A percentile compares a stretch with the other conserved stretches of the same genome.
phyloP scores from a whole-genome alignment of 345 rosid species.

The Eucalyptus coolabah region DNA sequence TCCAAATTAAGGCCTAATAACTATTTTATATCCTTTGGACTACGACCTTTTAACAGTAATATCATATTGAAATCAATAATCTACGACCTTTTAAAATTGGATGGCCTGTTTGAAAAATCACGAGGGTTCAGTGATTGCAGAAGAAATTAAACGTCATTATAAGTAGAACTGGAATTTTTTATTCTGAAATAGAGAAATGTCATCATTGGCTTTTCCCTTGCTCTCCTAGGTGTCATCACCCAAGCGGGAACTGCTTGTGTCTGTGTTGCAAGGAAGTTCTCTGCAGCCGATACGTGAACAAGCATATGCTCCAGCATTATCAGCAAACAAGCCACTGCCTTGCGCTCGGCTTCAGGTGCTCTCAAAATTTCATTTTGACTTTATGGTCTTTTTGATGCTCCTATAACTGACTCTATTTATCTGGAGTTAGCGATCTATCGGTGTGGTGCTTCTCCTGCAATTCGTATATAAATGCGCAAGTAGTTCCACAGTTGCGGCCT shows the following conservation, averaged over 20 bases:
- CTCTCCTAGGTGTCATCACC: constrained; percentile 55
- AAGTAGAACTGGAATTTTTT: not conserved
- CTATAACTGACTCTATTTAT: not conserved
- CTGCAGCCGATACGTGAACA: constrained; percentile 86
- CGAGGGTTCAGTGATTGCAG: not conserved
- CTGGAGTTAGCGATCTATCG: constrained; percentile 53
- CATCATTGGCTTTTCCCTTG: not conserved
- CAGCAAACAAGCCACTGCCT: constrained; percentile 46
- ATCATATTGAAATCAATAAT: too few relatives aligned
- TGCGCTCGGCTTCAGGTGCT: constrained; percentile 76
- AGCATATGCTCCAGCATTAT: constrained; percentile 78
- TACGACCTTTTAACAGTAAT: too few relatives aligned
- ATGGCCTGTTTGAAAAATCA: not conserved
- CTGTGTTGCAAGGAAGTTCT: constrained; percentile 73
- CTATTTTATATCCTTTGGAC: too few relatives aligned
- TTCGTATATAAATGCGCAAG: constrained; percentile 69
- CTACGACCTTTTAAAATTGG: not conserved
- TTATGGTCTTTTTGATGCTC: not conserved
- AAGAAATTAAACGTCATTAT: not conserved
- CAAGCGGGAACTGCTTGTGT: constrained; percentile 79
- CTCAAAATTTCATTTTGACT: not conserved
- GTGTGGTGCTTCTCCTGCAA: constrained; percentile 88
- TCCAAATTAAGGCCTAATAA: too few relatives aligned
- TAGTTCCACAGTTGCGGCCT: constrained; percentile 48
- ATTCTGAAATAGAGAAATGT: not conserved